Base-by-base conservation (phyloP, 306 rosid species). In the Benincasa hispida region DNA sequence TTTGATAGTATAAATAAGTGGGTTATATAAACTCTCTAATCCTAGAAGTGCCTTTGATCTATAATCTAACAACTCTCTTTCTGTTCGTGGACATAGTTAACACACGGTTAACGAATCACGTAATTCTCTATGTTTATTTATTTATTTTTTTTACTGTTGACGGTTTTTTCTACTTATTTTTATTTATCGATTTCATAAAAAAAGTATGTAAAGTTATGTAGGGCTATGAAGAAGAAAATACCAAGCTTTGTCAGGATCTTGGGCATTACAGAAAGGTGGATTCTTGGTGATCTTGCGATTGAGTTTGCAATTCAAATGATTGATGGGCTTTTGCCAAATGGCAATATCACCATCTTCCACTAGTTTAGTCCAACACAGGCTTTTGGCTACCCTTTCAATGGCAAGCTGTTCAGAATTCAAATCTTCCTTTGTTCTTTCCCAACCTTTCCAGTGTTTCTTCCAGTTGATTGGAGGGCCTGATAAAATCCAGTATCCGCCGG, bases 401-500 rank as follows among this genome's bases (percentile, higher is more conserved):
- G 78, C 78, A 67, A 82, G 78, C 74, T 92, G 96, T 57, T 92
- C 97, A 19, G 80, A 76, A 8, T 82, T 88, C 80, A 92, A 56
- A 78, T 90, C 93, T 76, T 92, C 87, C 76, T 85, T 66, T 15
- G 93, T 92, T 80, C 96, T 88, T 65, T 68, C 84, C 97, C 97
- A 92, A 11, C 97, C 96, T 77, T 79, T 86, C 91, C 89, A 86
- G 50, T 88, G 15, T 47, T 28, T 87, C 81, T 77, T 84, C 97
- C 93, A 92, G 30, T 56, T 70, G 41, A 87, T 89, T 4, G 98
- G 94, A 57, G 94, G 98, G 8, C 96, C 98, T 1, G 94, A 92
- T 2, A 90, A 83, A 77, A 89, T 92, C 94, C 96, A 90, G 78
- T 89, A 92, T 34, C 94, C 92, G 2, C 96, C 96, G 0, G 92